These are phyloP conservation scores for Fereydounia khargensis DNA, from an alignment of 1,284 basidiomycete genomes.

Conservation along the genomic window DNA sequence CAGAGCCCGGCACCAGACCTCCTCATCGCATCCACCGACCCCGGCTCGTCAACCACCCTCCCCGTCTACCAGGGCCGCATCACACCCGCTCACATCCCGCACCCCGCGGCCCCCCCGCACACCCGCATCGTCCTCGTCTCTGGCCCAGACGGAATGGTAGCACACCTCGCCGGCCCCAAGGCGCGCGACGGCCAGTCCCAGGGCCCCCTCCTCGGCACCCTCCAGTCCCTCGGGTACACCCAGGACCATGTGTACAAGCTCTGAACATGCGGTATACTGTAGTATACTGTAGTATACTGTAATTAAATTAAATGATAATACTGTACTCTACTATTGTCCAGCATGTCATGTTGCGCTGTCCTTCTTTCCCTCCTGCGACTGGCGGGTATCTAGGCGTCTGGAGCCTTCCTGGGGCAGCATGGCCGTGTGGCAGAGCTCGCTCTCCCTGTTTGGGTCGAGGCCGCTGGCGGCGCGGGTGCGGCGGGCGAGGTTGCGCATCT, in stretches of 20 bases:
- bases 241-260: constrained; percentile 35
- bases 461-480: not conserved
- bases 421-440: not conserved
- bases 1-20: no score
- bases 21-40: no score
- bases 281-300: no score
- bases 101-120: not conserved
- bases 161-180: constrained; percentile 20
- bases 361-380: no score
- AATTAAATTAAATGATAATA: no score
- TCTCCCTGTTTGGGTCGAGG: not conserved
- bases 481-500: not conserved
- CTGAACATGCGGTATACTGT: no score
- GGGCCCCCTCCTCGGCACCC: constrained; percentile 18
- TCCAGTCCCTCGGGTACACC: constrained; percentile 7
- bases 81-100: constrained; percentile 14
- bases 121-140: constrained; percentile 22
- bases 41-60: constrained; percentile 1
- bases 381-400: no score
- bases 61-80: constrained; percentile 25
- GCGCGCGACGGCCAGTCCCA: constrained; percentile 20
- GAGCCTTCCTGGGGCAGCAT: no score
- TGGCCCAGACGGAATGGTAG: constrained; percentile 36
- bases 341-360: no score
- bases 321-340: no score